Conservation (phyloP, 192 early-diverging fungal species). For the Umbelopsis ramanniana region DNA sequence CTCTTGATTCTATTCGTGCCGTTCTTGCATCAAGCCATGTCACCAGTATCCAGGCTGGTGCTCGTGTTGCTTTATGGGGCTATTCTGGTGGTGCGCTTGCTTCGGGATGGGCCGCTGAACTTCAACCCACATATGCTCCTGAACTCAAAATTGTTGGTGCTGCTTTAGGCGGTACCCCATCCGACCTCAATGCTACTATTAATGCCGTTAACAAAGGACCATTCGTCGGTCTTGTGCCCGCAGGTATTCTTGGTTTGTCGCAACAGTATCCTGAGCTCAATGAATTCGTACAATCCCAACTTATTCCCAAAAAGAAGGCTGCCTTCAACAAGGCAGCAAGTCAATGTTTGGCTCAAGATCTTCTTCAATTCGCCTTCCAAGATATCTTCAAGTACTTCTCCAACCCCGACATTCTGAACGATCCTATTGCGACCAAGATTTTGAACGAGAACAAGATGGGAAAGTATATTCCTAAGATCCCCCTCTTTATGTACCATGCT, state of each 20-base stretch:
- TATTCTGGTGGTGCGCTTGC: conserved; percentile 19
- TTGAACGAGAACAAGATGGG: conserved; percentile 20
- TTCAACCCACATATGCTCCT: conserved; percentile 25
- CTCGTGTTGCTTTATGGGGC: conserved; percentile 15
- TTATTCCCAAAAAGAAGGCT: neutral
- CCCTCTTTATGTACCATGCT: conserved; percentile 24
- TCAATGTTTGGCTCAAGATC: conserved; percentile 1
- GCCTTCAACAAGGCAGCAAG: conserved; percentile 13
- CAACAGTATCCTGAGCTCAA: conserved; percentile 10
- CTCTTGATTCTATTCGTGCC: conserved; percentile 12
- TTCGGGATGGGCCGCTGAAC: conserved; percentile 5
- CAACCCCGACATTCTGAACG: neutral
- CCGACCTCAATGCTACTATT: conserved; percentile 23
- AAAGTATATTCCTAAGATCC: conserved; percentile 9
- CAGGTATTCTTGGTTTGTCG: conserved; percentile 13
- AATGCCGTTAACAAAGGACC: conserved; percentile 6
- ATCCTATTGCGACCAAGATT: neutral
- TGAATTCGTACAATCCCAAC: conserved; percentile 5
- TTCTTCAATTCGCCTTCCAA: conserved; percentile 2
- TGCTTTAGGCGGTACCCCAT: conserved; percentile 23
- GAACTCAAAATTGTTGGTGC: conserved; percentile 24
- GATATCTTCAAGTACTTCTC: neutral
- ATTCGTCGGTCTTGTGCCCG: neutral
- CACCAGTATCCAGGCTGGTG: neutral
- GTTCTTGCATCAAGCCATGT: neutral